A percentile compares a stretch with the other conserved stretches of the same genome.
phyloP scores from a whole-genome alignment of 192 early-diverging fungal species.

The Coemansia sp. region DNA sequence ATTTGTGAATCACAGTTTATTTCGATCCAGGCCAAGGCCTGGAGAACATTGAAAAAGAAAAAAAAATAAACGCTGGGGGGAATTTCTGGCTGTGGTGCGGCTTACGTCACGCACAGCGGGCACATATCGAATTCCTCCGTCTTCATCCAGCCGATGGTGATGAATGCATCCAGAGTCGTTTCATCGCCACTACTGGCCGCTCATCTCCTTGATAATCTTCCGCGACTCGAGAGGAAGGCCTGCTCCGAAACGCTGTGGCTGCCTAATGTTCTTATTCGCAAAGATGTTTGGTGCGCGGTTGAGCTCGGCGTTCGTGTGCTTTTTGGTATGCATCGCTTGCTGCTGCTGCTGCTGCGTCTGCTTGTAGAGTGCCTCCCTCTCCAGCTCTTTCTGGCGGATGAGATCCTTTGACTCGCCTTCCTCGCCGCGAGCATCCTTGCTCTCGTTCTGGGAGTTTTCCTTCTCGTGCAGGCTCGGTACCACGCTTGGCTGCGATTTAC shows the following conservation, averaged over 20 bases:
- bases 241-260: constrained; percentile 35
- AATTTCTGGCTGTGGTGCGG: too few relatives aligned
- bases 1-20: too few relatives aligned
- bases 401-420: constrained; percentile 28
- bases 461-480: constrained; percentile 14
- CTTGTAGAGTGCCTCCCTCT: constrained; percentile 26
- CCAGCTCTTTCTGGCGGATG: constrained; percentile 26
- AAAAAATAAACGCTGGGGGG: too few relatives aligned
- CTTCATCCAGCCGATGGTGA: too few relatives aligned
- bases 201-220: constrained; percentile 35
- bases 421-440: constrained; percentile 23
- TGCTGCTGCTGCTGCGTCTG: constrained; percentile 28
- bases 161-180: neutral
- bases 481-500: constrained; percentile 25
- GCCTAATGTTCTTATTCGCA: constrained; percentile 25
- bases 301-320: constrained; percentile 25
- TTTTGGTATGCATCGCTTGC: constrained; percentile 8
- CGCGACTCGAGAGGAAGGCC: constrained; percentile 22
- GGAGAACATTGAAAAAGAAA: too few relatives aligned
- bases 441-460: neutral
- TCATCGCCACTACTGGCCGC: neutral
- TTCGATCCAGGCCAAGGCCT: too few relatives aligned
- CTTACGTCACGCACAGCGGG: too few relatives aligned
- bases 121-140: too few relatives aligned
- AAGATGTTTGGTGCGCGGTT: constrained; percentile 18